Percentiles rank a stretch among this genome's conserved stretches.
Evolutionary conservation across 257 asterid genomes (phyloP).

Genomic region (Anisodus tanguticus): DNA sequence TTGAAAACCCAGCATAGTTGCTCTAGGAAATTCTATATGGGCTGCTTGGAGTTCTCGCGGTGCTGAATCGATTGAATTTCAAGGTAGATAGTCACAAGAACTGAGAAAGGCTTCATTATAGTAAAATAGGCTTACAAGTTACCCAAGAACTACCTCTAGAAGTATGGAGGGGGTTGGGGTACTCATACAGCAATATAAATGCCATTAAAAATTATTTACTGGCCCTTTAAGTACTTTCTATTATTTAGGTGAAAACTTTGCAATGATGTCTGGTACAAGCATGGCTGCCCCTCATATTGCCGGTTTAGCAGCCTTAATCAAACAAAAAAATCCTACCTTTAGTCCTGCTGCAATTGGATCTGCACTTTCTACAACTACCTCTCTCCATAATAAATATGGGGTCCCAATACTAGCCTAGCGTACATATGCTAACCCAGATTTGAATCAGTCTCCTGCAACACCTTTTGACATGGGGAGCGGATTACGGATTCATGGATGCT

Average conservation of each 20-base stretch:
- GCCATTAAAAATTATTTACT: not conserved
- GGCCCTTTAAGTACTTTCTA: not conserved
- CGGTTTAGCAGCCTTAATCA: constrained; percentile 87
- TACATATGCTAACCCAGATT: constrained; percentile 83
- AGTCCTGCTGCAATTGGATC: constrained; percentile 88
- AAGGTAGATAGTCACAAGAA: constrained; percentile 52
- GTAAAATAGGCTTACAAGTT: not conserved
- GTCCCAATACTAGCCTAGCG: constrained; percentile 94
- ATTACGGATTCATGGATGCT: constrained; percentile 78
- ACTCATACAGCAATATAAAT: not conserved
- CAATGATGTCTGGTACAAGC: constrained; percentile 98
- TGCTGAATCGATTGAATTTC: constrained; percentile 80
- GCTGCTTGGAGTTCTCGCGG: constrained; percentile 97
- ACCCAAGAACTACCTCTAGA: not conserved
- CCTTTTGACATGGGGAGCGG: constrained; percentile 94
- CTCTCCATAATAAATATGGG: constrained; percentile 64
- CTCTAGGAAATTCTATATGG: constrained; percentile 96
- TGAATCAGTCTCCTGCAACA: constrained; percentile 91
- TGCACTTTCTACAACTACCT: constrained; percentile 89
- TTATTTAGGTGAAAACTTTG: constrained; percentile 81
- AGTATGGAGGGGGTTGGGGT: not conserved
- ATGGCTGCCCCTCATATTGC: constrained; percentile 99
- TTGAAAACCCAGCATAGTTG: constrained; percentile 88
- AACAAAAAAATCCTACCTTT: constrained; percentile 71
- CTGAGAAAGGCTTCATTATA: not conserved